Evolutionary conservation across 2,329 filamentous ascomycete species (phyloP), one percentile per base, ranked within the genome.

Genomic region (Beauveria australis): DNA sequence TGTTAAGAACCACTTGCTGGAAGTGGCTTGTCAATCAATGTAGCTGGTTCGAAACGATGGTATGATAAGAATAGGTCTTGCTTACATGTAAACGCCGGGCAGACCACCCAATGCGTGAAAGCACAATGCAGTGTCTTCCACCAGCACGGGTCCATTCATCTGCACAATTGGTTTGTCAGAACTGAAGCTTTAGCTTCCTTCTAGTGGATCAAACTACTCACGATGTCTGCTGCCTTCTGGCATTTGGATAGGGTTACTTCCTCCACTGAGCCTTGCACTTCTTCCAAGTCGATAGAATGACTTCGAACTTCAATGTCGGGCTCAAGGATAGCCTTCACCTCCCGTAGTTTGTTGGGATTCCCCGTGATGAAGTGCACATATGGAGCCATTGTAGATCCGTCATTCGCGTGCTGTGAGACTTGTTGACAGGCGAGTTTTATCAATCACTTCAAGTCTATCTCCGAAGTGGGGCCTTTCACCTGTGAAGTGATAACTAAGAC

Each of bases 91-190:
- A 46, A 93, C 91, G 1, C 94, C 94, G 2, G 94, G 94, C 33
- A 99, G 81, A n/a, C 92, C 92, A 62, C 89, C 86, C 63, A 97
- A 82, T 22, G 93, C 92, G 70, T 89, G 88, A 72, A 97, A 99
- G 78, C 92, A 95, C 53, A 99, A 81, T 66, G 92, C 92, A 18
- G 94, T 99, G 74, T 99, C 94, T 76, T 99, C 94, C 12, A 96
- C 93, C 44, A 99, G 80, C 9, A 97, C 94, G 3, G 95, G 92
- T 1, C 92, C 92, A 68, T 88, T 79, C 53, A 94, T 76, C 91
- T 95, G 43, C 18, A 61, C 14, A 22, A n/a, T 37, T 16, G 22
- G 19, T 1, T 9, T 22, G 37, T 59, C 33, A 57, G 30, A 4
- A 49, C 30, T 19, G 16, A 22, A 49, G 33, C 18, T 57, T 12